Conservation (phyloP, 225 moss, liverwort and hornwort genomes). For the Polytrichum formosum region DNA sequence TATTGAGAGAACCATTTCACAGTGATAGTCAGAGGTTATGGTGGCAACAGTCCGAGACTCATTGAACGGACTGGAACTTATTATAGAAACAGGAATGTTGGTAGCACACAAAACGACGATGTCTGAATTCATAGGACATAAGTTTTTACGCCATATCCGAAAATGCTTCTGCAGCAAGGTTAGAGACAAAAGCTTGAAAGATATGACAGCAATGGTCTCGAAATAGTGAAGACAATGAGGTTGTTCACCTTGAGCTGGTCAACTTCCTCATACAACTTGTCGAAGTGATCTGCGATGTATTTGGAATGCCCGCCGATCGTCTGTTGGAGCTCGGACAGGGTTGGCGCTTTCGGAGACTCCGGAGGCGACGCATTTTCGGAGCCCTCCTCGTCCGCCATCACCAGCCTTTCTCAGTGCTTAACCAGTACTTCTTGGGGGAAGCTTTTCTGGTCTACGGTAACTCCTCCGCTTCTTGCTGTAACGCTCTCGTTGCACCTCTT, state of each 20-base stretch:
- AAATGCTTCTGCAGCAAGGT: background rate
- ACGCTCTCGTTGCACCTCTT: background rate
- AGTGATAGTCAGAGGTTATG: background rate
- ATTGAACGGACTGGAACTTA: background rate
- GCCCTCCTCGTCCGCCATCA: background rate
- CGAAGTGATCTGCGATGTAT: conserved; percentile 34
- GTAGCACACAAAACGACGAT: background rate
- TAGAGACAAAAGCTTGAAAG: background rate
- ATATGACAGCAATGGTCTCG: background rate
- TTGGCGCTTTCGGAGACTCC: background rate
- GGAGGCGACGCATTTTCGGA: conserved; percentile 2
- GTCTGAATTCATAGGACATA: background rate
- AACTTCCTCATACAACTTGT: conserved; percentile 30
- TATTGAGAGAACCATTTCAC: too few relatives aligned
- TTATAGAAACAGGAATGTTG: background rate
- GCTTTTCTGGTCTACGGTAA: background rate
- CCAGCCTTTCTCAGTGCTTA: background rate
- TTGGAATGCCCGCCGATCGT: conserved; percentile 31
- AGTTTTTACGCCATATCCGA: background rate
- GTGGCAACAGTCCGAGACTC: background rate
- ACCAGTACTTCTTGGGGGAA: background rate
- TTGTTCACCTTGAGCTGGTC: conserved; percentile 28
- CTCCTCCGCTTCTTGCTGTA: background rate
- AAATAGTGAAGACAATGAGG: too few relatives aligned
- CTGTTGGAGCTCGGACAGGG: conserved; percentile 28